These are phyloP conservation scores for Daldinia caldariorum DNA, from an alignment of 495 filamentous ascomycete species.

Conservation along the genomic window DNA sequence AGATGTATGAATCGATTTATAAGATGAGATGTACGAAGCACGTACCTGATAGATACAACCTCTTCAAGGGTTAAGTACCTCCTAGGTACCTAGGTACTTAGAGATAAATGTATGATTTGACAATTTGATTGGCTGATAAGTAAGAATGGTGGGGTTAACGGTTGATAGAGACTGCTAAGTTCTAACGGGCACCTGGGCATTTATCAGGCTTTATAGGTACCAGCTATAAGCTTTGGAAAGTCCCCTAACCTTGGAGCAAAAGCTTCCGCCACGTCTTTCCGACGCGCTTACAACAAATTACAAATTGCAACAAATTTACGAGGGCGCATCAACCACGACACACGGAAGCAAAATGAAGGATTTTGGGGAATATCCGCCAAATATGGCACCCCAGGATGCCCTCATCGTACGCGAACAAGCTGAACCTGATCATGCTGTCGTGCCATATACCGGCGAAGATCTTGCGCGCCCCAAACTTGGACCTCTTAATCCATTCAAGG, in stretches of 20 bases:
- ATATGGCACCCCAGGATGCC: constrained; percentile 65
- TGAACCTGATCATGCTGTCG: constrained; percentile 63
- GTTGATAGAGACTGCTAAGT: no score
- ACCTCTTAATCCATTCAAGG: constrained; percentile 83
- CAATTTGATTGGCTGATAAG: no score
- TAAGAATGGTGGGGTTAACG: no score
- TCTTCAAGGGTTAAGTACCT: no score
- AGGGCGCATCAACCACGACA: constrained; percentile 11
- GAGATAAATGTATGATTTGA: no score
- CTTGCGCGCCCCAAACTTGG: constrained; percentile 74
- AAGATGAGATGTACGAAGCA: no score
- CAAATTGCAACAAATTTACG: not conserved
- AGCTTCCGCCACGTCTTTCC: not conserved
- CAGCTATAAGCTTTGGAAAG: not conserved
- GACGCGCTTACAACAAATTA: not conserved
- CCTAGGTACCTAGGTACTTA: no score
- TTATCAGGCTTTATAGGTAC: not conserved
- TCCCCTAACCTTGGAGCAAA: not conserved
- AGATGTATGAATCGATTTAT: no score
- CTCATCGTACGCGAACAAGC: constrained; percentile 62
- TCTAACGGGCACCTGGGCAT: no score
- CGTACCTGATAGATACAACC: no score
- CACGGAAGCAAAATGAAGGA: constrained; percentile 58
- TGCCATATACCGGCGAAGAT: constrained; percentile 73
- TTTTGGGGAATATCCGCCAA: constrained; percentile 65